phyloP scores from a whole-genome alignment of 2,329 filamentous ascomycete species.

The Cylindrodendrum hubeiense region DNA sequence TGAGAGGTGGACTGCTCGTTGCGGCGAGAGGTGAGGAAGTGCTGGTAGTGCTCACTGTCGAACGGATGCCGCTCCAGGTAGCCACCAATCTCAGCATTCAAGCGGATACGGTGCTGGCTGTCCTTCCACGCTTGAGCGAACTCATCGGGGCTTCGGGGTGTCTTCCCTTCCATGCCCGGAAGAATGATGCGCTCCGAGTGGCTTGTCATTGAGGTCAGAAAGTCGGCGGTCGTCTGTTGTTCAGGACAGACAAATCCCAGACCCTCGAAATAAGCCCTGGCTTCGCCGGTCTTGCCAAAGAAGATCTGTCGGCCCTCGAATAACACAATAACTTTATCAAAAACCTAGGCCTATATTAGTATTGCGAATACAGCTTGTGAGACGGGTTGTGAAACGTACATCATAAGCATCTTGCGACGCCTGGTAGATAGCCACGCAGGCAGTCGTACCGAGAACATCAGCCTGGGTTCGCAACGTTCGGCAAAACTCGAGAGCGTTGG shows the following conservation, averaged over 20 bases:
- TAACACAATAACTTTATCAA: slow-evolving; percentile 76
- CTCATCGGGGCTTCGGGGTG: slow-evolving; percentile 49
- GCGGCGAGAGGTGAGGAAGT: slow-evolving; percentile 13
- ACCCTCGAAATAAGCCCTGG: slow-evolving; percentile 65
- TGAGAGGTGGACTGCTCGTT: slow-evolving; percentile 42
- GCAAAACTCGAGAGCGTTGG: slow-evolving; percentile 74
- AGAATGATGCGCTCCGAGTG: slow-evolving; percentile 43
- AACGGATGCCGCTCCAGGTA: slow-evolving; percentile 28
- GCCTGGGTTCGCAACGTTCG: slow-evolving; percentile 70
- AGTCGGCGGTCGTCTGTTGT: slow-evolving; percentile 17
- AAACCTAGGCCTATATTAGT: slow-evolving; percentile 55
- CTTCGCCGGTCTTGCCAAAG: slow-evolving; percentile 31
- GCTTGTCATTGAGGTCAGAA: no score
- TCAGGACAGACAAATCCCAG: slow-evolving; percentile 18
- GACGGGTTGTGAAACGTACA: slow-evolving; percentile 12
- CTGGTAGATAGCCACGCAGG: slow-evolving; percentile 73
- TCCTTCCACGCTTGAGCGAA: slow-evolving; percentile 47
- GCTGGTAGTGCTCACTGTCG: slow-evolving; percentile 7
- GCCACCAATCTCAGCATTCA: slow-evolving; percentile 42
- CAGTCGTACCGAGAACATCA: slow-evolving; percentile 67
- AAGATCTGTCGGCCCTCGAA: slow-evolving; percentile 76
- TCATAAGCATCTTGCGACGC: slow-evolving; percentile 55
- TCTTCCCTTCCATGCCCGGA: slow-evolving; percentile 42
- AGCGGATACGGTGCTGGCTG: slow-evolving; percentile 30
- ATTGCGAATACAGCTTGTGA: background rate